phyloP scores from a whole-genome alignment of 148 eudicot genomes.

The Silene latifolia region DNA sequence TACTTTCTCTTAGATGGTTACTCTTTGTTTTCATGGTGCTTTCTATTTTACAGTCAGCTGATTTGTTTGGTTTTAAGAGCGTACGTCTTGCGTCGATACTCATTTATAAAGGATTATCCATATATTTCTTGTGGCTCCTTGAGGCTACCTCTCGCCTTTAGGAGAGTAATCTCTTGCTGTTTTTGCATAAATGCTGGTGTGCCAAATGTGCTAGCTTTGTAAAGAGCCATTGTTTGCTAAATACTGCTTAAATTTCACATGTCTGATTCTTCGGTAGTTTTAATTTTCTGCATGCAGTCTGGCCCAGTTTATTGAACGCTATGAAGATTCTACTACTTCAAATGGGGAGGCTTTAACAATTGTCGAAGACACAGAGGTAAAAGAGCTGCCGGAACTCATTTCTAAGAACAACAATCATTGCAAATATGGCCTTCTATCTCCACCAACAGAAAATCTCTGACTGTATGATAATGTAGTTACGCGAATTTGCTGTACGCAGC shows the following conservation, averaged over 20 bases:
- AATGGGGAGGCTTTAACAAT: constrained; percentile 13
- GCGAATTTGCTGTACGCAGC: background rate
- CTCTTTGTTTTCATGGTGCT: too few species aligned
- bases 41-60: too few species aligned
- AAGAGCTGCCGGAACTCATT: too few species aligned
- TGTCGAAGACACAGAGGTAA: constrained; percentile 20
- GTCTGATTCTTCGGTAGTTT: background rate
- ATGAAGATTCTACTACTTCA: constrained; percentile 15
- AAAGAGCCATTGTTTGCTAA: background rate
- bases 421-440: background rate
- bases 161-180: too few species aligned
- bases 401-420: background rate
- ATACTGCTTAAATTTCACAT: background rate
- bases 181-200: too few species aligned
- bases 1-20: too few species aligned
- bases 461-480: background rate
- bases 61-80: too few species aligned
- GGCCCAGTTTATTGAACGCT: constrained; percentile 30
- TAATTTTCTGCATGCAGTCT: constrained; percentile 20
- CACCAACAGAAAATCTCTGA: background rate
- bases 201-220: too few species aligned
- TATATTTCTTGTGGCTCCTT: too few species aligned
- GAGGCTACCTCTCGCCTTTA: too few species aligned
- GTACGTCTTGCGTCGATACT: too few species aligned
- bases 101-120: too few species aligned